A percentile compares a stretch with the other conserved stretches of the same genome.
These are phyloP conservation scores for Alternaria dauci DNA, from an alignment of 2,329 filamentous ascomycete species.

Conservation along the genomic window DNA sequence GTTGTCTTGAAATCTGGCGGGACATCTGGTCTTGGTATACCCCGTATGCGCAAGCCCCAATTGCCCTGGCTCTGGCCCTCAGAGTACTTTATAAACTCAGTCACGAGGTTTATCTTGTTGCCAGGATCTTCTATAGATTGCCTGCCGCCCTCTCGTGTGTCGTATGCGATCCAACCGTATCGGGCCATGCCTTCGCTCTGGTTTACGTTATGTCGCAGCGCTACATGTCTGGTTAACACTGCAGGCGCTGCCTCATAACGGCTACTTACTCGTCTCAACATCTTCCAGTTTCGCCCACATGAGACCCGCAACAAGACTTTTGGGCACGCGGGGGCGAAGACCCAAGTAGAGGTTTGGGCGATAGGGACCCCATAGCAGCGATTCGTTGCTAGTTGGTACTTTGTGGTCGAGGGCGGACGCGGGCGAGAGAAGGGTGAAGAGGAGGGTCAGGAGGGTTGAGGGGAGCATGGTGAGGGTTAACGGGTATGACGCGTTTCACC, in stretches of 20 bases:
- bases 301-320: constrained; percentile 80
- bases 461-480: constrained; percentile 29
- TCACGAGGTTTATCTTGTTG: constrained; percentile 87
- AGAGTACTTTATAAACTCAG: constrained; percentile 88
- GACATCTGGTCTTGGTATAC: constrained; percentile 73
- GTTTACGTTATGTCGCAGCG: constrained; percentile 90
- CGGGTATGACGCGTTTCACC: constrained; percentile 15
- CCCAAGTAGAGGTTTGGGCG: constrained; percentile 93
- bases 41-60: constrained; percentile 88
- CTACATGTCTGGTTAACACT: constrained; percentile 26
- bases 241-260: not conserved
- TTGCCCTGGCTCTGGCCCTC: constrained; percentile 85
- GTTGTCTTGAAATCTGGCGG: constrained; percentile 74
- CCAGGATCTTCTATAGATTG: constrained; percentile 87
- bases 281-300: constrained; percentile 88
- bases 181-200: constrained; percentile 91
- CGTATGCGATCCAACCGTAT: constrained; percentile 97
- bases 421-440: constrained; percentile 25
- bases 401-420: constrained; percentile 21
- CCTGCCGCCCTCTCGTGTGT: constrained; percentile 81
- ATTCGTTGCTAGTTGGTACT: constrained; percentile 67
- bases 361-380: constrained; percentile 94
- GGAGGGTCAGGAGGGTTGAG: constrained; percentile 26
- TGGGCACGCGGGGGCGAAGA: constrained; percentile 78
- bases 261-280: constrained; percentile 73